Evolutionary conservation across 139 green algal species (phyloP).

Genomic region (Nannochloris sp.): DNA sequence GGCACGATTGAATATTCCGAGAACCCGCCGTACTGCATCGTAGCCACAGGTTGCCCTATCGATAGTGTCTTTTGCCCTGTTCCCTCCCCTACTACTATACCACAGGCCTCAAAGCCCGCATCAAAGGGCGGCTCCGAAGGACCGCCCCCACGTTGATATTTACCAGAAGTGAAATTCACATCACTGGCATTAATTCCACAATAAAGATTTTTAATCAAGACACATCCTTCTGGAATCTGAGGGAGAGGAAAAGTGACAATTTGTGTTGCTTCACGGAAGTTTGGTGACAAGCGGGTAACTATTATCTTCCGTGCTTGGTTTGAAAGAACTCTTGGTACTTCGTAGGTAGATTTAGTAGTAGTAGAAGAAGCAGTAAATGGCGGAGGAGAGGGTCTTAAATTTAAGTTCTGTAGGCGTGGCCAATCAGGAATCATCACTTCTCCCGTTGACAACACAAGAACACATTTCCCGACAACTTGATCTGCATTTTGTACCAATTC

Average conservation of each 20-base stretch:
- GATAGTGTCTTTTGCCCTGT: constrained; percentile 25
- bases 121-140: constrained; percentile 57
- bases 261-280: constrained; percentile 53
- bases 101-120: constrained; percentile 71
- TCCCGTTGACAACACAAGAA: constrained; percentile 36
- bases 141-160: constrained; percentile 1
- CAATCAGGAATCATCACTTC: constrained; percentile 3
- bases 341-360: no score
- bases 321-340: not conserved
- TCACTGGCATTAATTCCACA: constrained; percentile 73
- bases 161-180: constrained; percentile 72
- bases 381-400: no score
- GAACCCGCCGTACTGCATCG: constrained; percentile 65
- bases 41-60: constrained; percentile 51
- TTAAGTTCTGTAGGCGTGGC: no score
- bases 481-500: constrained; percentile 29
- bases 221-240: constrained; percentile 12
- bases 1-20: constrained; percentile 35
- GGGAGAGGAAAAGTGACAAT: constrained; percentile 29
- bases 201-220: constrained; percentile 59
- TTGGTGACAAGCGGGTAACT: constrained; percentile 33
- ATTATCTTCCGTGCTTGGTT: not conserved
- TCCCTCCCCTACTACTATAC: constrained; percentile 47
- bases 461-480: constrained; percentile 32
- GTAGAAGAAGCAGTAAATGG: no score